Base-by-base conservation (phyloP, 75 land plant species). In the Pinus taeda region DNA sequence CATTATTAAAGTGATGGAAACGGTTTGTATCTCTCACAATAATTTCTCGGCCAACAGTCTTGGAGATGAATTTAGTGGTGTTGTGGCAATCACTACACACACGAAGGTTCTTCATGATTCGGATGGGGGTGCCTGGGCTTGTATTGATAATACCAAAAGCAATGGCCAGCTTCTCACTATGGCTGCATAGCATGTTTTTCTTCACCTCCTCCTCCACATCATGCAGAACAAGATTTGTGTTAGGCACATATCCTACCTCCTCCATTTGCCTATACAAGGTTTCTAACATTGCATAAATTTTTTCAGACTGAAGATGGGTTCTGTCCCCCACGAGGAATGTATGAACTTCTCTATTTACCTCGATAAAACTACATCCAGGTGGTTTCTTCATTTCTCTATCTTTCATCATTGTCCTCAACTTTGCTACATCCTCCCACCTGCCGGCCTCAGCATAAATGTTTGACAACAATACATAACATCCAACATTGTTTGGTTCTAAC, bases 391-490 rank as follows among this genome's bases (percentile, higher is more conserved):
- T 33, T 15, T 18, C 21, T 29, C 29, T 5, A 21, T 76, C 78
- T n/a, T 83, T 80, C 81, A 80, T 83, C 56, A 60, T 37, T 6
- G 39, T 59, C 74, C 76, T 75, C 17, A 83, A 30, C 57, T 60
- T 76, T n/a, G 58, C 39, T 15, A 65, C 78, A 55, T 76, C 78
- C 45, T 83, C 85, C 78, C 60, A 63, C 49, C 56, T 59, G 24
- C 80, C 77, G 2, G 74, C 83, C 39, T 59, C 78, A 6, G 74
- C 53, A 74, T 73, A 77, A 4, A 81, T 63, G 59, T 83, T 79
- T 18, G 77, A 63, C 77, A 85, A 58, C 17, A 81, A 77, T 55
- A 82, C 82, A 63, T 77, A 82, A 11, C 71, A 62, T 22, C 79
- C 77, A 36, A 57, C 62, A 57, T 83, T 71, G 30, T 83, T 26